Base-by-base conservation (phyloP, 306 rosid genomes). In the Prunus armeniaca region DNA sequence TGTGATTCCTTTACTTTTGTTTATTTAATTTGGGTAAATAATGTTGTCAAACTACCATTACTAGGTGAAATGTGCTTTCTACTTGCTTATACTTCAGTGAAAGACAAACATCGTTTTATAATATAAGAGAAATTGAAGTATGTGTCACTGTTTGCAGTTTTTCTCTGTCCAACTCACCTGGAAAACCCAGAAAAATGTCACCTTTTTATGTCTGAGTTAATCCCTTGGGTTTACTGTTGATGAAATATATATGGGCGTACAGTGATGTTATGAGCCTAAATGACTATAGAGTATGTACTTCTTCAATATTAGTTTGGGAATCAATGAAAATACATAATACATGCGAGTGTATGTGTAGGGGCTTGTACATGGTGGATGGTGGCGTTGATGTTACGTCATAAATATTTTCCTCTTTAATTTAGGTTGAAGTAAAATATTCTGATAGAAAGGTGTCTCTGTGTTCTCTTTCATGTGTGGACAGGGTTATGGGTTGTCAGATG, bases 401-500 rank as follows among this genome's bases (percentile, higher is more conserved):
- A 56, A 22, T n/a, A 10, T 56, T n/a, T 20, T 62, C 19, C 67
- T 64, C 28, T 38, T 57, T 32, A 50, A 12, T 34, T 22, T 68
- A 63, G 22, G 77, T 57, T 27, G 73, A 41, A 25, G 50, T 67
- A 49, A 43, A 65, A 47, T 46, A 69, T 64, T 55, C 81, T 76
- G 55, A 81, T 76, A 70, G 47, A 30, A 41, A 24, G 77, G 9
- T 78, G 63, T 41, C 61, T 45, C 46, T 57, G 56, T 7, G 78
- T 72, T 72, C 25, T 70, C 79, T 60, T 75, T 78, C 79, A 67
- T 75, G 70, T 73, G 77, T 76, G 86, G 81, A 84, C 79, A 90
- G 93, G 73, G 81, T 50, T 71, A 50, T 65, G 88, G 71, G 64
- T 79, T 79, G 17, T 75, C 88, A 17, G 86, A 83, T 73, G 85